A percentile compares a stretch with the other conserved stretches of the same genome.
Evolutionary conservation across 2,329 filamentous ascomycete genomes (phyloP).

Genomic region (Mycosphaerella arachidis): DNA sequence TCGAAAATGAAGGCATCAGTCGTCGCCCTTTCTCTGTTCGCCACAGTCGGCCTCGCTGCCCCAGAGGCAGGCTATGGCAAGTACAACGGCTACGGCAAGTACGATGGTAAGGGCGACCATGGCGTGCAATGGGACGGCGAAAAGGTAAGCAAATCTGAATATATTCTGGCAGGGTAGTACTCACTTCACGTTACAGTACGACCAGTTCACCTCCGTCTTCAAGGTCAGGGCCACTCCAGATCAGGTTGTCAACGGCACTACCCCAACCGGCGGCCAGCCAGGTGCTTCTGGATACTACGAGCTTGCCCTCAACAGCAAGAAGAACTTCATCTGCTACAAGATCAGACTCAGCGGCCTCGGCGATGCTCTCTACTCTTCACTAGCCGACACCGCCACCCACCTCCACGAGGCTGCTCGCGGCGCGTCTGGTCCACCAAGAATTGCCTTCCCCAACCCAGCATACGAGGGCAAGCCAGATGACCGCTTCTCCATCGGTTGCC

Average conservation of each 20-base stretch:
- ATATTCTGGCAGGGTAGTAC: neutral
- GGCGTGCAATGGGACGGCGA: slow-evolving; percentile 3
- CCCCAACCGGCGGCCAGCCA: slow-evolving; percentile 23
- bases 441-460: slow-evolving; percentile 49
- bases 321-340: slow-evolving; percentile 47
- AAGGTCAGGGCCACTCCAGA: slow-evolving; percentile 46
- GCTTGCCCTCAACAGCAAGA: slow-evolving; percentile 49
- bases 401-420: slow-evolving; percentile 50
- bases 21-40: slow-evolving; percentile 15
- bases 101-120: slow-evolving; percentile 2
- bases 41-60: slow-evolving; percentile 15
- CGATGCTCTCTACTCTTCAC: slow-evolving; percentile 48
- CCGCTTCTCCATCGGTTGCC: slow-evolving; percentile 39
- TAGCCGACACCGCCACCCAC: slow-evolving; percentile 52
- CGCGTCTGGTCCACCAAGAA: slow-evolving; percentile 48
- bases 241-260: slow-evolving; percentile 46
- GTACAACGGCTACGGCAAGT: neutral
- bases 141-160: neutral
- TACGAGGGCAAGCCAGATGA: neutral
- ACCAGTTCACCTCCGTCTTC: slow-evolving; percentile 48
- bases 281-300: slow-evolving; percentile 49
- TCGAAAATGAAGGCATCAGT: slow-evolving; percentile 20
- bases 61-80: slow-evolving; percentile 14
- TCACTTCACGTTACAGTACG: neutral
- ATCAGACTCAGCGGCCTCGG: slow-evolving; percentile 49